A percentile compares a stretch with the other conserved stretches of the same genome.
Conservation (phyloP, 495 filamentous ascomycete species). For the Neurospora sp. region DNA sequence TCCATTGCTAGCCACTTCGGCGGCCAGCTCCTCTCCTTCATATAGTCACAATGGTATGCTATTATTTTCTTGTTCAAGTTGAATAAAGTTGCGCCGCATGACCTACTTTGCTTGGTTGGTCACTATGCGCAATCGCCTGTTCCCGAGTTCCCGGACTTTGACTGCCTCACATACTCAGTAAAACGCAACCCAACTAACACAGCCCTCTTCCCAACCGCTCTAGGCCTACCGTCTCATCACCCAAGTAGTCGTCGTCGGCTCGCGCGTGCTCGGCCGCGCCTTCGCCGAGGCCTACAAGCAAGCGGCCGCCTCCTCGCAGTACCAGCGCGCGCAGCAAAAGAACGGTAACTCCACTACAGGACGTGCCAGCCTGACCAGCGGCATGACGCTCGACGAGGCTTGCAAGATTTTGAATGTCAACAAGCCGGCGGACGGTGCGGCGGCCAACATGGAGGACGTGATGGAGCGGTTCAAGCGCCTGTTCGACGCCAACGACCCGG, state of each 20-base stretch:
- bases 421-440: constrained; percentile 63
- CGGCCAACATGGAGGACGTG: constrained; percentile 63
- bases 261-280: constrained; percentile 84
- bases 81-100: background rate
- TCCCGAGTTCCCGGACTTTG: background rate
- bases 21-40: background rate
- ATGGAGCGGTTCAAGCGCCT: constrained; percentile 86
- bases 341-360: constrained; percentile 27
- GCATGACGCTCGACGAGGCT: constrained; percentile 87
- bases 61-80: background rate
- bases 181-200: background rate
- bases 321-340: constrained; percentile 56
- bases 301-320: constrained; percentile 75
- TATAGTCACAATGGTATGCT: background rate
- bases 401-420: constrained; percentile 97
- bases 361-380: constrained; percentile 44
- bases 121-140: background rate
- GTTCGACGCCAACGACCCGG: constrained; percentile 87
- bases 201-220: background rate
- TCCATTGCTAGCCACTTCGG: background rate
- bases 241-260: constrained; percentile 82
- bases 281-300: constrained; percentile 88
- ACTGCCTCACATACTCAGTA: background rate
- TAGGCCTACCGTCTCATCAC: constrained; percentile 93
- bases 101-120: background rate